These are phyloP conservation scores for Erythrobasidium hasegawianum DNA, from an alignment of 1,284 basidiomycete genomes.

Conservation along the genomic window DNA sequence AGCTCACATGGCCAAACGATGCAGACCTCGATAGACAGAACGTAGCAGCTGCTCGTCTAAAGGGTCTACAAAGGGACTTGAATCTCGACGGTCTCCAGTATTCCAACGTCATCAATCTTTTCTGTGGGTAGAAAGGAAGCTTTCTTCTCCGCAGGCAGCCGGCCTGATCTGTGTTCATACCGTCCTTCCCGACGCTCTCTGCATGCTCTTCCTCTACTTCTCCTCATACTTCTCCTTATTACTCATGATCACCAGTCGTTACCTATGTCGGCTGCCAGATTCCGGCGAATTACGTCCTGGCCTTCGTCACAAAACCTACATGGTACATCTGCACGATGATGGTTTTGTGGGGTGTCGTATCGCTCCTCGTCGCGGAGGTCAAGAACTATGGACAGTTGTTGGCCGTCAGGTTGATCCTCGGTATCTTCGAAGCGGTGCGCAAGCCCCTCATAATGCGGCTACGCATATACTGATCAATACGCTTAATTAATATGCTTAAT, in stretches of 20 bases:
- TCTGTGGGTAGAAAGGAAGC: constrained; percentile 38
- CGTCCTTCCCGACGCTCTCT: neutral
- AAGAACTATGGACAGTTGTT: constrained; percentile 45
- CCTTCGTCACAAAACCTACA: constrained; percentile 45
- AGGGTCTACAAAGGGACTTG: constrained; percentile 44
- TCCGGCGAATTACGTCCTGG: constrained; percentile 48
- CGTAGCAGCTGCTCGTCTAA: constrained; percentile 43
- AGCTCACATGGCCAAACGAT: neutral
- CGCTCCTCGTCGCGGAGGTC: constrained; percentile 43
- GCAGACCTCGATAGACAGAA: constrained; percentile 40
- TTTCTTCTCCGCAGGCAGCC: too few relatives aligned
- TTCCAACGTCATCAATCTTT: constrained; percentile 48
- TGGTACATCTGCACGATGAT: constrained; percentile 43
- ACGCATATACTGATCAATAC: constrained; percentile 33
- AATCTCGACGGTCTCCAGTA: constrained; percentile 43
- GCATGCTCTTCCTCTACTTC: neutral
- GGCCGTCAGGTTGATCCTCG: constrained; percentile 47
- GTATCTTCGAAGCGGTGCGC: constrained; percentile 45
- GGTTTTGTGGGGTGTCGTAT: constrained; percentile 43
- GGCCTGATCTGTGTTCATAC: too few relatives aligned
- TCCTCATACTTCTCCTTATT: neutral
- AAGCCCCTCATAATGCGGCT: constrained; percentile 35
- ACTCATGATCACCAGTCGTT: constrained; percentile 27
- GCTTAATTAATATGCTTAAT: neutral
- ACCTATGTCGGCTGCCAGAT: constrained; percentile 48